phyloP scores from a whole-genome alignment of 208 protist genomes.

The Trypanosoma melophagium region DNA sequence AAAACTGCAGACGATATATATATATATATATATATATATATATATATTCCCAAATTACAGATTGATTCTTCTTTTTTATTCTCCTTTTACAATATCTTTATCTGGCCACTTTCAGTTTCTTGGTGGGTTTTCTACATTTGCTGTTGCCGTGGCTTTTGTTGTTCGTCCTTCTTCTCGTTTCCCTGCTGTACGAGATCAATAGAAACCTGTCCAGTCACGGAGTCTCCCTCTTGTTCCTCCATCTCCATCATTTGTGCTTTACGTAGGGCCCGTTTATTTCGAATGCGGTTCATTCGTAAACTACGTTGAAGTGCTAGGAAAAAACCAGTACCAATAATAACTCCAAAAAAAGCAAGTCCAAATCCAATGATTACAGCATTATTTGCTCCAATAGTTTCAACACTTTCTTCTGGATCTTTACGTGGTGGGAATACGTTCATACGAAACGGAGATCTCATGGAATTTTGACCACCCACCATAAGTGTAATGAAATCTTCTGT shows the following conservation, averaged over 20 bases:
- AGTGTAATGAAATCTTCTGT: conserved; percentile 43
- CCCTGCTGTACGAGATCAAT: neutral
- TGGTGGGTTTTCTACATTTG: no score
- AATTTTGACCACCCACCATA: conserved; percentile 34
- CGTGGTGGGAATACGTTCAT: conserved; percentile 43
- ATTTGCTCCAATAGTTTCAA: conserved; percentile 9
- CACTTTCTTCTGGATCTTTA: neutral
- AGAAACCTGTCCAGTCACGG: neutral
- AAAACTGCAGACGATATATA: no score
- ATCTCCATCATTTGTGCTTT: conserved; percentile 8
- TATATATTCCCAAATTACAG: no score
- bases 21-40: no score
- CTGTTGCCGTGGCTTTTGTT: no score
- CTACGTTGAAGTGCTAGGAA: conserved; percentile 36
- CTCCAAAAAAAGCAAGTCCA: conserved; percentile 48
- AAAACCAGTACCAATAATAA: conserved; percentile 32
- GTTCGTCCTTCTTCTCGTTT: no score
- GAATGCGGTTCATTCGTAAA: conserved; percentile 35
- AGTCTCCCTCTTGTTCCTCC: neutral
- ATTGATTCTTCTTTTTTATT: neutral
- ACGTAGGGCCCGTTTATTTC: conserved; percentile 20
- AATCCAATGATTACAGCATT: conserved; percentile 33
- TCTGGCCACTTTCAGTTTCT: neutral
- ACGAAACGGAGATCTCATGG: conserved; percentile 31
- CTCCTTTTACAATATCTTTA: neutral